Conservation (phyloP, 176 grass and related monocot genomes). For the Triticum monococcum region DNA sequence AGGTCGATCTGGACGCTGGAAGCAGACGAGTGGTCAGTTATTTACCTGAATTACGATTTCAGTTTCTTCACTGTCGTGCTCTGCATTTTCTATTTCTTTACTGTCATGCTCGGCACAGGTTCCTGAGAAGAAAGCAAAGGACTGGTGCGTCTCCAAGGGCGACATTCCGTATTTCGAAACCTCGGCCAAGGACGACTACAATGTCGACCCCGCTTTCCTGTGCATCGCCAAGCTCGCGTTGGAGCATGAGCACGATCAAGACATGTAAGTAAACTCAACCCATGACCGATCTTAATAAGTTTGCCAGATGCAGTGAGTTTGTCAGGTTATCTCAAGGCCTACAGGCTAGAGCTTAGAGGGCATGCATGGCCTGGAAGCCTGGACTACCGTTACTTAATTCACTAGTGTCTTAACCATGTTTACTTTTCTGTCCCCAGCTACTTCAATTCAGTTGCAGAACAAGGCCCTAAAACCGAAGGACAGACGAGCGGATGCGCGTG, state of each 20-base stretch:
- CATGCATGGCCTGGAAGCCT: background rate
- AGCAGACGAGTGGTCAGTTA: slow-evolving; percentile 68
- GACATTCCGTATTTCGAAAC: slow-evolving; percentile 92
- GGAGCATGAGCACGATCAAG: slow-evolving; percentile 72
- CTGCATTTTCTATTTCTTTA: background rate
- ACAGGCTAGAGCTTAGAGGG: too few relatives aligned
- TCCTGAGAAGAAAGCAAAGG: slow-evolving; percentile 83
- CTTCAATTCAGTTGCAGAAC: slow-evolving; percentile 64
- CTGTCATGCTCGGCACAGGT: slow-evolving; percentile 31
- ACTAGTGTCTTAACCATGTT: background rate
- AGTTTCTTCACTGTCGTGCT: background rate
- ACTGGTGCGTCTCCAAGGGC: slow-evolving; percentile 87
- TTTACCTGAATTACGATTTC: slow-evolving; percentile 14
- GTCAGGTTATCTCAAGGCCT: background rate
- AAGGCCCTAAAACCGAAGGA: slow-evolving; percentile 45
- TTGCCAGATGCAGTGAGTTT: background rate
- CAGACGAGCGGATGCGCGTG: slow-evolving; percentile 78
- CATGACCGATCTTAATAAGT: background rate
- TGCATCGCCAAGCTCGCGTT: slow-evolving; percentile 81
- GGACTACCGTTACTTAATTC: background rate
- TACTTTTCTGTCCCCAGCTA: slow-evolving; percentile 48
- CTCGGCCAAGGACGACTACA: slow-evolving; percentile 89
- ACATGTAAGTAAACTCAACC: slow-evolving; percentile 71
- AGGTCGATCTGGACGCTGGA: slow-evolving; percentile 85
- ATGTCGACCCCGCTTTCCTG: slow-evolving; percentile 85